Conservation (phyloP, 75 land plant genomes). For the Cunninghamia lanceolata region DNA sequence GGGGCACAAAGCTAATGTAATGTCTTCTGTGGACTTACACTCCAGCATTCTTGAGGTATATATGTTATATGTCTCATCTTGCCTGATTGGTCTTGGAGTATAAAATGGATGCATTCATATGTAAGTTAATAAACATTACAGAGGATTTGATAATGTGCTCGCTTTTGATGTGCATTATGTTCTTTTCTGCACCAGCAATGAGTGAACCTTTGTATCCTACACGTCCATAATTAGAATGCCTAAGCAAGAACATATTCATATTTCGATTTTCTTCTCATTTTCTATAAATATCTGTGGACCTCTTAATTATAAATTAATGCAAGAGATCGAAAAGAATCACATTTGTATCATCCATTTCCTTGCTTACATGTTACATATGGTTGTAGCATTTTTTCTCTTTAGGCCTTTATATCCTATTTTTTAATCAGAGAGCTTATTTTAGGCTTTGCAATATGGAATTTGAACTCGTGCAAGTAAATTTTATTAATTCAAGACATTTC, state of each 20-base stretch:
- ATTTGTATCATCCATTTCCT: background rate
- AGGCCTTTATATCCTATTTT: background rate
- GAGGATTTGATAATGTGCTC: background rate
- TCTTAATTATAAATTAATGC: background rate
- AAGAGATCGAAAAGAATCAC: background rate
- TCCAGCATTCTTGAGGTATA: slow-evolving; percentile 47
- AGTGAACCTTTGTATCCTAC: background rate
- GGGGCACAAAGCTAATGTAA: slow-evolving; percentile 32
- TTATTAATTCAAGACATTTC: background rate
- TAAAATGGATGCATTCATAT: background rate
- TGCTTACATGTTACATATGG: background rate
- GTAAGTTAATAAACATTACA: background rate
- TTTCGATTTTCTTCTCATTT: background rate
- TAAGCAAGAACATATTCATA: background rate
- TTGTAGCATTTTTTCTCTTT: background rate
- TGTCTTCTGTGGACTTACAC: slow-evolving; percentile 37
- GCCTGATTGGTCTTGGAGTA: background rate
- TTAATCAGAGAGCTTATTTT: background rate
- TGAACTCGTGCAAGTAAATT: background rate
- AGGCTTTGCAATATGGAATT: slow-evolving; percentile 1
- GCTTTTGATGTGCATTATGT: no score
- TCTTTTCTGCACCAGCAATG: background rate
- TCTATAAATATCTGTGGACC: background rate
- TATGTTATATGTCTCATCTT: slow-evolving; percentile 20
- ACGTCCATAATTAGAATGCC: background rate